Base-by-base conservation (phyloP, 2,329 filamentous ascomycete genomes). In the Sclerotinia sclerotiorum region DNA sequence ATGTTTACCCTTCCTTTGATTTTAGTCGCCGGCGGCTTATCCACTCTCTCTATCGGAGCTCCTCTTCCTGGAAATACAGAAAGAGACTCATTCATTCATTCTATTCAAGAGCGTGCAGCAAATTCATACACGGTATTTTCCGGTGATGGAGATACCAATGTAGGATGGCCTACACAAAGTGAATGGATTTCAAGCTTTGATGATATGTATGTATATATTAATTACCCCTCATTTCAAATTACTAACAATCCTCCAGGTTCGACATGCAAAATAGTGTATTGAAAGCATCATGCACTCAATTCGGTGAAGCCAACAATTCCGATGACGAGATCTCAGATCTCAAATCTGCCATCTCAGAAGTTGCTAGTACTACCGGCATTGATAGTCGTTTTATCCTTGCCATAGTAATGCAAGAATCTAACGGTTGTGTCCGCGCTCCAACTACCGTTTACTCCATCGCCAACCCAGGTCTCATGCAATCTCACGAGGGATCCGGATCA, bases 401-500 rank as follows among this genome's bases (percentile, higher is more conserved):
- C 7, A 71, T 77, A n/a, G 73, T 78, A 17, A 74, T 78, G 71
- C 77, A 79, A 71, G 78, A 79, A 65, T 73, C 73, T 17, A 75
- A 74, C 49, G 75, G 76, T 51, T 72, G 73, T 24, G 74, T 74
- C 15, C 66, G 69, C 27, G 70, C 71, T 48, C 70, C 64, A 24
- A 70, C 67, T 19, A 68, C 70, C 10, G 51, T 64, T 17, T 67
- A 70, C 29, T 64, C 67, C 19, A 61, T 69, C n/a, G 24, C 54
- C 11, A 73, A 74, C 51, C 71, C 70, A 19, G 75, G 75, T 29
- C 69, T 77, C 3, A 76, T 77, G 75, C 75, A 77, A 70, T 70
- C 70, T 10, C 69, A 71, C 46, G 65, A 68, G 21, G 71, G 71
- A 17, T 32, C 42, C 1, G 71, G 71, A 32, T 66, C 69, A 19